phyloP scores from a whole-genome alignment of 2,329 filamentous ascomycete genomes.

The Colletotrichum theobromicola region DNA sequence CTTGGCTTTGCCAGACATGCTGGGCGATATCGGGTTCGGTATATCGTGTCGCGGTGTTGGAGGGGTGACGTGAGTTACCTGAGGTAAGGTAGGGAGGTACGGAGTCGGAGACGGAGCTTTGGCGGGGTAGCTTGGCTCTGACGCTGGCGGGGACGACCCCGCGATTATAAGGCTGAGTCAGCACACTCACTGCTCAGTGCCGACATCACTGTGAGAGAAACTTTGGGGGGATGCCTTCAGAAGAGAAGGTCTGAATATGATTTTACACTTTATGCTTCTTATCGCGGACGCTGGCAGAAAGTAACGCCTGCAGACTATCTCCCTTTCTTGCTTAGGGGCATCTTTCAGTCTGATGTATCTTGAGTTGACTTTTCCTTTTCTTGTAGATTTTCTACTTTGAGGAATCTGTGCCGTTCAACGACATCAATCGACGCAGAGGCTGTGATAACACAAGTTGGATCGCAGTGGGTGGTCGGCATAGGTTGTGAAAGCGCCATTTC shows the following conservation, averaged over 20 bases:
- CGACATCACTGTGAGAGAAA: background rate
- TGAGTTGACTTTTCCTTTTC: background rate
- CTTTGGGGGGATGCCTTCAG: background rate
- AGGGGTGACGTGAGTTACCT: background rate
- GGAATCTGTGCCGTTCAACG: background rate
- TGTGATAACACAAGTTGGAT: background rate
- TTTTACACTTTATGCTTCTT: background rate
- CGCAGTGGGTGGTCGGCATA: rapidly evolving
- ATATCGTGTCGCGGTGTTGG: background rate
- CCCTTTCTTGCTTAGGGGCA: background rate
- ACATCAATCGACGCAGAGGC: background rate
- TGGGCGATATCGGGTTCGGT: background rate
- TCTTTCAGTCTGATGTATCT: background rate
- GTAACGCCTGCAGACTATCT: background rate
- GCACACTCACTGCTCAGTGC: background rate
- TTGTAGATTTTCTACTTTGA: background rate
- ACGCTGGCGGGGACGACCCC: background rate
- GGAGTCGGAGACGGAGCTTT: background rate
- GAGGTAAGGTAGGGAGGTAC: too few relatives aligned
- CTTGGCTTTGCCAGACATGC: slow-evolving; percentile 30
- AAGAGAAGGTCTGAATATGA: background rate
- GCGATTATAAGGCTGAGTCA: background rate
- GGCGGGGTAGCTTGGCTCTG: background rate
- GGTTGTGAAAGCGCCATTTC: rapidly evolving
- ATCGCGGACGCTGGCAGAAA: background rate